A percentile compares a stretch with the other conserved stretches of the same genome.
phyloP scores from a whole-genome alignment of 768 basidiomycete species.

The Dentipellis fragilis region DNA sequence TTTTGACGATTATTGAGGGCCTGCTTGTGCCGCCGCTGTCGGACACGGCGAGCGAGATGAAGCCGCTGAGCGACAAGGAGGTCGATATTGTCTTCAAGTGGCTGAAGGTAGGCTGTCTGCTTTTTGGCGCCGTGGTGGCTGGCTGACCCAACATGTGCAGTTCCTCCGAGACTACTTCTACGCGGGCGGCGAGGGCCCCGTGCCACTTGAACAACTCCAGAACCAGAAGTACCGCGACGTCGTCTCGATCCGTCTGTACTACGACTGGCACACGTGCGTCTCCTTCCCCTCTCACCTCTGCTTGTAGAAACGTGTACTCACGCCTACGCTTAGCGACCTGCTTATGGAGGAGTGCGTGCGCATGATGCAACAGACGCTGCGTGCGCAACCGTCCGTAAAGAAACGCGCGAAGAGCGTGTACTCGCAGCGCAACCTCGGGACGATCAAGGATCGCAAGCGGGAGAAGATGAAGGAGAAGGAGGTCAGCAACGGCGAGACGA shows the following conservation, averaged over 20 bases:
- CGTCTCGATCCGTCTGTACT: constrained; percentile 83
- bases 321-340: constrained; percentile 44
- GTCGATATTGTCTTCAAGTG: constrained; percentile 99
- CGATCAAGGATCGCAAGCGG: constrained; percentile 88
- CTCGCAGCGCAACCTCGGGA: constrained; percentile 87
- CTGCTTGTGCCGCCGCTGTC: constrained; percentile 86
- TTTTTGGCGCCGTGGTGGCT: background rate
- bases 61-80: constrained; percentile 88
- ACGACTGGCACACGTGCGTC: constrained; percentile 88
- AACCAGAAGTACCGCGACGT: constrained; percentile 94
- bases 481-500: constrained; percentile 71
- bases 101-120: constrained; percentile 59
- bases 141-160: constrained; percentile 27
- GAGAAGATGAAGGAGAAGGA: constrained; percentile 83
- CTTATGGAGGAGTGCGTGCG: constrained; percentile 93
- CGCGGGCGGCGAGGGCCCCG: constrained; percentile 85
- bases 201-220: constrained; percentile 77
- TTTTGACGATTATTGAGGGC: constrained; percentile 75
- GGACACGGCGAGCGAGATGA: constrained; percentile 81
- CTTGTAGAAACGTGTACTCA: constrained; percentile 8
- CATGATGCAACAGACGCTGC: constrained; percentile 84
- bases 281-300: constrained; percentile 1
- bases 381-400: constrained; percentile 64
- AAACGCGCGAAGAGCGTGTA: constrained; percentile 91
- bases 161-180: constrained; percentile 95